Conservation (phyloP, 2,329 filamentous ascomycete species). For the Epicoccum sorghinum region DNA sequence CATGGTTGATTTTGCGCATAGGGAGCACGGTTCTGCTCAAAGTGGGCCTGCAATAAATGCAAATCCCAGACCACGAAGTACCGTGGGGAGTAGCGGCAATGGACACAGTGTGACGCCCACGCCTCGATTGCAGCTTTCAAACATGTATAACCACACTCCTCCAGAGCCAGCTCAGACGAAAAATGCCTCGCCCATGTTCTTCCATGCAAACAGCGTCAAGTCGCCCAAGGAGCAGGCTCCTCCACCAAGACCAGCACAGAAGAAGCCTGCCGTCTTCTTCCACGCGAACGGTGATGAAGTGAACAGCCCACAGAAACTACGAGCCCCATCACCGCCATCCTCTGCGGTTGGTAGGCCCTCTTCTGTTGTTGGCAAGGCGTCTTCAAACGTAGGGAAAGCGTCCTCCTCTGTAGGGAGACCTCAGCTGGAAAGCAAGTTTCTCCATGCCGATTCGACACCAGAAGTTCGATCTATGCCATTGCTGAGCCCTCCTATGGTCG, state of each 20-base stretch:
- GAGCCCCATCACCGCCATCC: constrained; percentile 44
- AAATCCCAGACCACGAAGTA: constrained; percentile 45
- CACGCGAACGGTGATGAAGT: constrained; percentile 59
- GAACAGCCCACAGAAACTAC: constrained; percentile 26
- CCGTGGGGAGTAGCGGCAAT: constrained; percentile 35
- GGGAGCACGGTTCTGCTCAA: constrained; percentile 36
- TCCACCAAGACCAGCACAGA: constrained; percentile 36
- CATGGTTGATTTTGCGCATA: constrained; percentile 36
- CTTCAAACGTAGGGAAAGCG: constrained; percentile 12
- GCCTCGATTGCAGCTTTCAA: constrained; percentile 34
- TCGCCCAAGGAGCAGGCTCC: constrained; percentile 40
- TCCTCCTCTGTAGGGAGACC: constrained; percentile 21
- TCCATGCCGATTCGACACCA: constrained; percentile 68
- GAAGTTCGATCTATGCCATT: constrained; percentile 49
- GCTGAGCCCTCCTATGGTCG: constrained; percentile 38
- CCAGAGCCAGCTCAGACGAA: constrained; percentile 34
- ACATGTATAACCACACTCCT: constrained; percentile 30
- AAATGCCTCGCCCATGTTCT: constrained; percentile 72
- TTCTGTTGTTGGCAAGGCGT: constrained; percentile 5
- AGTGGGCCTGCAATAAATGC: constrained; percentile 31
- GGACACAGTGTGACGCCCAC: constrained; percentile 24
- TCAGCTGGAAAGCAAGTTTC: constrained; percentile 63
- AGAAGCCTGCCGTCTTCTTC: constrained; percentile 57
- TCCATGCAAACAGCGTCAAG: constrained; percentile 81
- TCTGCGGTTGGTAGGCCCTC: constrained; percentile 30